phyloP scores from a whole-genome alignment of 805 yeast genomes.

The Scheffersomyces coipomensis region DNA sequence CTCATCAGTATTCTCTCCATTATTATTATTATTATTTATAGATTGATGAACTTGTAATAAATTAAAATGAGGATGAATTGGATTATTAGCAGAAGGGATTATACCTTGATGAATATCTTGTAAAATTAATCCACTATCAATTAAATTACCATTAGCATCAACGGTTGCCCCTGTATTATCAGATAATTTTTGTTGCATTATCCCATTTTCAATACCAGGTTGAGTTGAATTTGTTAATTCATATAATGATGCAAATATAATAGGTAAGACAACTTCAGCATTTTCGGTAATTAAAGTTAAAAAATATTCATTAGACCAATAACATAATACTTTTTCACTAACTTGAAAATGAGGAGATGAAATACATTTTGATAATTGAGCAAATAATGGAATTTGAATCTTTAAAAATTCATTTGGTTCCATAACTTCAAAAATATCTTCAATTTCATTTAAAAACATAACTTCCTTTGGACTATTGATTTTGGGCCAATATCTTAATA shows the following conservation, averaged over 20 bases:
- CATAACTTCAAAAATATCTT: conserved; percentile 94
- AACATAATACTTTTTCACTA: conserved; percentile 89
- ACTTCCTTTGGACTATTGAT: conserved; percentile 92
- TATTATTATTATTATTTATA: conserved; percentile 9
- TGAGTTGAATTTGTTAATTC: conserved; percentile 65
- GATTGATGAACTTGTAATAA: conserved; percentile 13
- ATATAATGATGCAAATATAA: conserved; percentile 84
- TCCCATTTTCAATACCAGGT: conserved; percentile 41
- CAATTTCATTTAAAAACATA: conserved; percentile 92
- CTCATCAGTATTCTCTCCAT: conserved; percentile 1
- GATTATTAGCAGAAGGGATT: conserved; percentile 21
- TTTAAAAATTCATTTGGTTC: conserved; percentile 90
- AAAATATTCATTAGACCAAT: conserved; percentile 94
- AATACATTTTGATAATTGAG: conserved; percentile 91
- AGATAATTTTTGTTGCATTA: conserved; percentile 34
- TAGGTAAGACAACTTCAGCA: conserved; percentile 89
- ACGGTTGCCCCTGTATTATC: conserved; percentile 37
- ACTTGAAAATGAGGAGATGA: conserved; percentile 96
- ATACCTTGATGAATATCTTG: conserved; percentile 21
- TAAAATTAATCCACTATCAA: conserved; percentile 35
- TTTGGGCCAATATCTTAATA: conserved; percentile 95
- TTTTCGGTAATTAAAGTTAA: conserved; percentile 86
- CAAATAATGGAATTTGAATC: conserved; percentile 89
- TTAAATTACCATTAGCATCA: conserved; percentile 43
- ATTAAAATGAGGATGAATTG: conserved; percentile 20